These are phyloP conservation scores for Parascedosporium putredinis DNA, from an alignment of 2,329 filamentous ascomycete species.

Conservation along the genomic window DNA sequence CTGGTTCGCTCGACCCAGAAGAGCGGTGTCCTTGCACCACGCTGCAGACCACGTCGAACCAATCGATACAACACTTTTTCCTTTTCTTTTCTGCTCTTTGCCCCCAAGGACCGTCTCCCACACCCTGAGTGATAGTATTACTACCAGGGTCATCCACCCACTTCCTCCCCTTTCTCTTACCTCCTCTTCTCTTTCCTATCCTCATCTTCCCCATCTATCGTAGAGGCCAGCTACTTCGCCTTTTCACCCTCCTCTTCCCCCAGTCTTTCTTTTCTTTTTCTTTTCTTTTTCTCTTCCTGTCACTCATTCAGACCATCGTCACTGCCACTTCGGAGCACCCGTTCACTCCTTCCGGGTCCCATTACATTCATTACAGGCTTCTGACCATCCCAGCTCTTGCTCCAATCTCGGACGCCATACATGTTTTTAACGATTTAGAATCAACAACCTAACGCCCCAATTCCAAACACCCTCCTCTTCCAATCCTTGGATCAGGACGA, in stretches of 20 bases:
- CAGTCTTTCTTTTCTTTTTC: conserved; percentile 15
- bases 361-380: conserved; percentile 11
- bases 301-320: conserved; percentile 9
- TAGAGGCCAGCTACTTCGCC: conserved; percentile 22
- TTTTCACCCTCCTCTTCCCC: conserved; percentile 22
- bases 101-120: conserved; percentile 16
- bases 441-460: neutral
- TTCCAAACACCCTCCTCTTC: conserved; percentile 10
- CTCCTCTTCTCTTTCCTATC: conserved; percentile 22
- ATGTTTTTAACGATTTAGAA: neutral
- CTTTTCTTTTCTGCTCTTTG: neutral
- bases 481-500: conserved; percentile 19
- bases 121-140: conserved; percentile 17
- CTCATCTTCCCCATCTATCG: conserved; percentile 15
- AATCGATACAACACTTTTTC: no score
- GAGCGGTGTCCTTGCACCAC: conserved; percentile 1
- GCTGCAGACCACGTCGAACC: no score
- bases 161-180: conserved; percentile 21
- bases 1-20: neutral
- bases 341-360: conserved; percentile 22
- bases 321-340: conserved; percentile 2
- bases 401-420: neutral
- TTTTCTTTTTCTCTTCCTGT: conserved; percentile 13
- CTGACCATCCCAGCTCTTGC: conserved; percentile 5
- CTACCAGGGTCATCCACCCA: conserved; percentile 26